Base-by-base conservation (phyloP, 768 basidiomycete species). In the Hygrophoropsis aurantiaca region DNA sequence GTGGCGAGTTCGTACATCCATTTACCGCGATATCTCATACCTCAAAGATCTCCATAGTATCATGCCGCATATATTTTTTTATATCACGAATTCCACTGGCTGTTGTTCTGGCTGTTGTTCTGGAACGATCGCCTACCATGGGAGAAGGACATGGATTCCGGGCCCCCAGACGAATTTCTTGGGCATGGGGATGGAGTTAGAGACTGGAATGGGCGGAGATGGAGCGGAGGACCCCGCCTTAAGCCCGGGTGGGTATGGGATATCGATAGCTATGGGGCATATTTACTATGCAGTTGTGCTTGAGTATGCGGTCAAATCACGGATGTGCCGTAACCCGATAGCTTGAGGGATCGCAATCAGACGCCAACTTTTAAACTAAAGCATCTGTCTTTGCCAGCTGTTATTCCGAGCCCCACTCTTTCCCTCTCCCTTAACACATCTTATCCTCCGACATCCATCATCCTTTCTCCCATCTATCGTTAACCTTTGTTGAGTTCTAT, bases 221-320 rank as follows among this genome's bases (percentile, higher is more conserved):
- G 60, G 34, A 56, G 64, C 64, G 65, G 60, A 40, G 20, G 33
- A n/a, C 33, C 19, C 64, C 68, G 62, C 62, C 53, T 54, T 69
- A 70, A 57, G 56, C 48, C 68, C 68, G 70, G 52, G 27, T 30
- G 27, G 27, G 27, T 30, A 30, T 30, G 27, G 27, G 27, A 30
- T 30, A 30, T 30, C 27, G 27, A 30, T 30, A 30, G 27, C 27
- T 13, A 30, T 7, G 39, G 37, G 18, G 13, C 32, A 30, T 37
- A 24, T 15, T 26, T 15, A 4, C 26, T 10, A 21, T 30, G 39
- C 11, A 37, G 34, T 35, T 11, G 16, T 42, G 40, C 10, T n/a
- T 35, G 24, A 11, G 21, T 45, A 30, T 48, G 42, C 32, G 33
- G n/a, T 36, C 41, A 20, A n/a, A 51, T 50, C 44, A 35, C 47